phyloP scores from a whole-genome alignment of 1,284 basidiomycete species.

The Leccinum pachyderme region DNA sequence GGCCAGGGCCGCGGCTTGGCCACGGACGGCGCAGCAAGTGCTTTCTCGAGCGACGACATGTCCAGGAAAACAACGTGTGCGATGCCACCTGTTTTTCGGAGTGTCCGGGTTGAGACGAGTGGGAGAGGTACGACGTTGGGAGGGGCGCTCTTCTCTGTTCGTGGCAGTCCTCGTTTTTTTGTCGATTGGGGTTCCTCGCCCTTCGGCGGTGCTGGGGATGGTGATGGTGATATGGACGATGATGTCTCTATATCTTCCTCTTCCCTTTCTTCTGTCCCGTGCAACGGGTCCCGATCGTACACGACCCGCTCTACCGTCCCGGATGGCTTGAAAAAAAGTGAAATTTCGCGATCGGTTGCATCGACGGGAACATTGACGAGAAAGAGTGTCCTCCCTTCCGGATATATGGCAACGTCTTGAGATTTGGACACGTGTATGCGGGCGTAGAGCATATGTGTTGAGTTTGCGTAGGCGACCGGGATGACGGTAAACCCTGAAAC shows the following conservation, averaged over 20 bases:
- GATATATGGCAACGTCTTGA: constrained; percentile 41
- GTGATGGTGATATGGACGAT: not conserved
- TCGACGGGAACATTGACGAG: constrained; percentile 85
- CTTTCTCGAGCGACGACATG: constrained; percentile 63
- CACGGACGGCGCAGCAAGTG: constrained; percentile 43
- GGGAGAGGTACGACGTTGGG: constrained; percentile 61
- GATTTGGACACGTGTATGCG: constrained; percentile 52
- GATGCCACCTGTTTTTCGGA: constrained; percentile 61
- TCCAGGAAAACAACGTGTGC: constrained; percentile 83
- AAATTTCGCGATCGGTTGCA: constrained; percentile 74
- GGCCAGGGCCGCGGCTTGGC: constrained; percentile 61
- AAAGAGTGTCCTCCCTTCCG: constrained; percentile 77
- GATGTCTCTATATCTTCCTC: constrained; percentile 3
- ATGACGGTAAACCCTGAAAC: constrained; percentile 56
- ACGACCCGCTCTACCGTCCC: constrained; percentile 77
- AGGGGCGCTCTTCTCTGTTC: constrained; percentile 35
- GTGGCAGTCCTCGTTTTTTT: constrained; percentile 39
- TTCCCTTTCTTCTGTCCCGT: constrained; percentile 16
- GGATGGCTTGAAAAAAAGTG: constrained; percentile 67
- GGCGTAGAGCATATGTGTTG: constrained; percentile 64
- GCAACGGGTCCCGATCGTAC: constrained; percentile 42
- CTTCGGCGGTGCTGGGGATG: not conserved
- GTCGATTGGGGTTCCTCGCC: constrained; percentile 35
- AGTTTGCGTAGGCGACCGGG: constrained; percentile 52
- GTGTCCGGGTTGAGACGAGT: constrained; percentile 47